These are phyloP conservation scores for Macroventuria anomochaeta DNA, from an alignment of 2,329 filamentous ascomycete genomes.

Conservation along the genomic window DNA sequence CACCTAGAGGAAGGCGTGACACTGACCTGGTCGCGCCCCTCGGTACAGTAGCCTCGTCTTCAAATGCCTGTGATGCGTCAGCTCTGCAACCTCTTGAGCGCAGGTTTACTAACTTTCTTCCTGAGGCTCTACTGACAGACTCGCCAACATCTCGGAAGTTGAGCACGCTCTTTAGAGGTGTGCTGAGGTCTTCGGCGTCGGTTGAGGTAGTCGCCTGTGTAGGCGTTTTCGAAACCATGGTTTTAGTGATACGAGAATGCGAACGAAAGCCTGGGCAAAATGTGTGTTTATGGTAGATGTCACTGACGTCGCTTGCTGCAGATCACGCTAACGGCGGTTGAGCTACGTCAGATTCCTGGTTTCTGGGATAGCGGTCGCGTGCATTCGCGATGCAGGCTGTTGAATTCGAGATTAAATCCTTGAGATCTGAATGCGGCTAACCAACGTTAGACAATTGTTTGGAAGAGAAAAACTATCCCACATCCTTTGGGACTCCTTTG, in stretches of 20 bases:
- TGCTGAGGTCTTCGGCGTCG: constrained; percentile 17
- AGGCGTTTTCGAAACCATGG: constrained; percentile 6
- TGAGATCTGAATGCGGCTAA: background rate
- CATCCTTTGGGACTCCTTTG: no score
- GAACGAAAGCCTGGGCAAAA: constrained; percentile 9
- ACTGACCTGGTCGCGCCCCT: constrained; percentile 45
- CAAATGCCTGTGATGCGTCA: constrained; percentile 27
- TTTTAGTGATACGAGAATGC: background rate
- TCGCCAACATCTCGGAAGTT: constrained; percentile 49
- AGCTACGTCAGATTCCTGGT: constrained; percentile 10
- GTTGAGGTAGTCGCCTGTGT: background rate
- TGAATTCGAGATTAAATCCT: background rate
- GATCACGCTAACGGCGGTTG: constrained; percentile 12
- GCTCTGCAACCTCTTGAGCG: background rate
- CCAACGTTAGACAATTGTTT: no score
- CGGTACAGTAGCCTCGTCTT: constrained; percentile 41
- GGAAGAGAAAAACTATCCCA: no score
- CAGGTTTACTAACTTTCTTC: constrained; percentile 20
- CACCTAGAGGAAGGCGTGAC: background rate
- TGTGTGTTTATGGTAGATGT: constrained; percentile 14
- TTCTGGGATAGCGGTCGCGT: background rate
- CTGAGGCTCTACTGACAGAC: constrained; percentile 36
- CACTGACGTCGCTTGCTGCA: constrained; percentile 18
- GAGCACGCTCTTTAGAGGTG: constrained; percentile 39
- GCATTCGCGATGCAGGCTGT: background rate